Percentiles rank a stretch among this genome's conserved stretches.
phyloP scores from a whole-genome alignment of 192 early-diverging fungal genomes.

The Gorgonomyces haynaldii region DNA sequence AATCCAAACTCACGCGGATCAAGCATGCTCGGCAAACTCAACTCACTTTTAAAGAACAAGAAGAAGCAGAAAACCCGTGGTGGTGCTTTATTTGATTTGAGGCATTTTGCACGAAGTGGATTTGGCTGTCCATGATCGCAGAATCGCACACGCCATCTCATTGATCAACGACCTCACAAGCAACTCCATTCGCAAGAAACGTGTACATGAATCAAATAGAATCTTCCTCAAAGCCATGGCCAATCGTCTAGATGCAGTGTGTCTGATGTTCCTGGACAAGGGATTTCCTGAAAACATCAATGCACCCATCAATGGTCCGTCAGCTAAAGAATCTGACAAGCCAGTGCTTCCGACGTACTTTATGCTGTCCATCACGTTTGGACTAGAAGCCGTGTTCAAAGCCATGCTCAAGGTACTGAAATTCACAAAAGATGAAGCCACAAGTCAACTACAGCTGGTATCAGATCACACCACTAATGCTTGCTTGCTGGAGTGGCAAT shows the following conservation, averaged over 20 bases:
- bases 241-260: constrained; percentile 36
- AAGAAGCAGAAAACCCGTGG: constrained; percentile 23
- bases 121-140: constrained; percentile 32
- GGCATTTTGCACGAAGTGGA: constrained; percentile 30
- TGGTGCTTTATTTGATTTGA: constrained; percentile 13
- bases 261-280: constrained; percentile 40
- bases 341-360: constrained; percentile 40
- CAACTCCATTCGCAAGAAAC: constrained; percentile 27
- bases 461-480: constrained; percentile 35
- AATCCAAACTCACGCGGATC: constrained; percentile 16
- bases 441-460: constrained; percentile 40
- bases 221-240: constrained; percentile 34
- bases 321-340: not conserved
- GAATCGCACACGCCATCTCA: constrained; percentile 10
- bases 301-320: constrained; percentile 17
- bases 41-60: constrained; percentile 23
- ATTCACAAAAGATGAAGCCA: constrained; percentile 4
- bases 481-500: constrained; percentile 25
- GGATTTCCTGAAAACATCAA: constrained; percentile 43
- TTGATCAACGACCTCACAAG: constrained; percentile 29
- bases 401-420: constrained; percentile 36
- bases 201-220: constrained; percentile 25
- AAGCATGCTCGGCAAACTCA: constrained; percentile 21
- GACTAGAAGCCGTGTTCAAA: constrained; percentile 30
- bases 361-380: constrained; percentile 30